Percentiles rank a stretch among this genome's conserved stretches.
These are phyloP conservation scores for Orbilia oligospora DNA, from an alignment of 2,329 filamentous ascomycete species.

Conservation along the genomic window DNA sequence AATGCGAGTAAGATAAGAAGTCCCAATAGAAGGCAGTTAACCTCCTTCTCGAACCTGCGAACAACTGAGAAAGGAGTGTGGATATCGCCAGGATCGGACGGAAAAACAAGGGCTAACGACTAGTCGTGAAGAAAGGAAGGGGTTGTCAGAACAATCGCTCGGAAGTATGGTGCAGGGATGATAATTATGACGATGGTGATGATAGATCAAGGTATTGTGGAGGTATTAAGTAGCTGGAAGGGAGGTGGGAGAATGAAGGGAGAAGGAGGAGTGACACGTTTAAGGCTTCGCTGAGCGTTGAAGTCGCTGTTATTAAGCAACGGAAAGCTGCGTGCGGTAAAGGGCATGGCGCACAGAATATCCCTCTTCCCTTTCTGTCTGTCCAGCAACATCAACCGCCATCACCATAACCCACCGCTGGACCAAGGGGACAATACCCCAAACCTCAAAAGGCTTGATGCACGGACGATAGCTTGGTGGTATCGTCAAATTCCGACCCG, in stretches of 20 bases:
- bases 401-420: slow-evolving; percentile 51
- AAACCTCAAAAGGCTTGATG: slow-evolving; percentile 7
- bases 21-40: slow-evolving; percentile 13
- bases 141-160: slow-evolving; percentile 11
- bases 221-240: neutral
- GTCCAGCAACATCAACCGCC: slow-evolving; percentile 10
- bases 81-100: slow-evolving; percentile 43
- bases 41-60: slow-evolving; percentile 33
- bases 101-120: slow-evolving; percentile 2
- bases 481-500: slow-evolving; percentile 31
- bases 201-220: neutral
- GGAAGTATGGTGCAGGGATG: neutral
- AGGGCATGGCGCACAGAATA: slow-evolving; percentile 43
- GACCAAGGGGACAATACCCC: slow-evolving; percentile 29
- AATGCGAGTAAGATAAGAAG: slow-evolving; percentile 33
- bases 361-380: neutral
- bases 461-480: slow-evolving; percentile 12
- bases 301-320: slow-evolving; percentile 34
- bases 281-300: slow-evolving; percentile 7
- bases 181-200: slow-evolving; percentile 10
- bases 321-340: slow-evolving; percentile 48
- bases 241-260: neutral
- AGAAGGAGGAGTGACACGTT: neutral
- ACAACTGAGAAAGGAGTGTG: slow-evolving; percentile 48
- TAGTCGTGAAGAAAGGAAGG: slow-evolving; percentile 21